Evolutionary conservation across 1,284 basidiomycete genomes (phyloP), one percentile per base, ranked within the genome.

Genomic region (Boletus subluridellus): DNA sequence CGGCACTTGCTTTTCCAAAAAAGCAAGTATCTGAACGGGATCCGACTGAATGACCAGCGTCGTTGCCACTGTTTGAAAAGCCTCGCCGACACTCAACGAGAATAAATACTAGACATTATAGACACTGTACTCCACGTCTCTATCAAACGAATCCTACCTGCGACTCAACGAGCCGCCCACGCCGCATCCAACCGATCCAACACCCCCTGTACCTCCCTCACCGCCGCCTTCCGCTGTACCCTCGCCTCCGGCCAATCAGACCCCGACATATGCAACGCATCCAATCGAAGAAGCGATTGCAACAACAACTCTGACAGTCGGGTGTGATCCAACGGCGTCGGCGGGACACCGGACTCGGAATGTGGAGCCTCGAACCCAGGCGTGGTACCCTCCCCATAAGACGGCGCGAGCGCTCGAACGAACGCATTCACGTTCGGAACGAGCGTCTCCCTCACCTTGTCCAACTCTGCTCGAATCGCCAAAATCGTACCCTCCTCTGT

Each of bases 261-360:
- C 37, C 82, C 79, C 52, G 89, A 85, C 30, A 86, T 77, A 35
- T 76, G 74, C 66, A 93, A 79, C 52, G 86, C 86, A 67, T 94
- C 92, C 32, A 94, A 76, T 44, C 89, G 82, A 9, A 94, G 79
- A 28, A 94, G 77, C 15, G 83, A 80, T 71, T 94, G 92, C 30
- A 94, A 77, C 30, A 94, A 78, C 54, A 90, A 73, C 72, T 92
- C 90, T 24, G 82, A 85, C 48, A 92, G 73, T 11, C 87, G 80
- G 12, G 76, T 69, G 63, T 89, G 86, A 61, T 89, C 85, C 21
- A 61, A 0, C 46, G 65, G 52, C 8, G 66, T 64, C 42, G 66
- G 58, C 11, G 39, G 10, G 21, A 3, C 21, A 42, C 11, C 2
- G 3, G 47, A 28, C 34, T n/a, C 58, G 49, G 26, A 5, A 55